phyloP scores from a whole-genome alignment of 2,329 filamentous ascomycete genomes.

The Colletotrichum musae region DNA sequence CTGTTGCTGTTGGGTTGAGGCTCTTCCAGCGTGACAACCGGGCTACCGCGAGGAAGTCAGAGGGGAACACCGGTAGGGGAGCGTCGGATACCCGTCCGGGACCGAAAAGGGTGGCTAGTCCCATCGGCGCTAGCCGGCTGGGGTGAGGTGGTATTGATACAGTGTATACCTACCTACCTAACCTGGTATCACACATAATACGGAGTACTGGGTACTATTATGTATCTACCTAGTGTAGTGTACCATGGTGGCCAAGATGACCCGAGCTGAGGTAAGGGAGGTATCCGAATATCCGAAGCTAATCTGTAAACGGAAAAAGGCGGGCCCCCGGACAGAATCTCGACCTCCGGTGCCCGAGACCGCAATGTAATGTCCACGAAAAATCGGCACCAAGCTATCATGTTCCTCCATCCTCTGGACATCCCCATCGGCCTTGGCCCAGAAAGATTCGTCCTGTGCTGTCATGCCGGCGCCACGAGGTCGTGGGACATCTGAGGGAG shows the following conservation, averaged over 20 bases:
- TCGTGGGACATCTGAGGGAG: constrained; percentile 21
- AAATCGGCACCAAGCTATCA: constrained; percentile 8
- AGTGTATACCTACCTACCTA: background rate
- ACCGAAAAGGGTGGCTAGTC: constrained; percentile 15
- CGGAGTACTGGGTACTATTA: no score
- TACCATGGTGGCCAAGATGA: background rate
- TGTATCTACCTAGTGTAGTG: no score
- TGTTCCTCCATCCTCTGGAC: constrained; percentile 36
- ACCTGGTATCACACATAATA: no score
- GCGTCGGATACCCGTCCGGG: constrained; percentile 32
- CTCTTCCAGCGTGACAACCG: constrained; percentile 15
- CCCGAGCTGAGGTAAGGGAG: background rate
- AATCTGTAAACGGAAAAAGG: constrained; percentile 2
- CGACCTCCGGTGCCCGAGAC: constrained; percentile 34
- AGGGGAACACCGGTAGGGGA: constrained; percentile 1
- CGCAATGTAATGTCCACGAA: constrained; percentile 16
- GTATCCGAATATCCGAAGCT: constrained; percentile 31
- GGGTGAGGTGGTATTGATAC: background rate
- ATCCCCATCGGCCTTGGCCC: constrained; percentile 37
- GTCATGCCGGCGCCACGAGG: background rate
- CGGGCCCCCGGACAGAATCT: constrained; percentile 21
- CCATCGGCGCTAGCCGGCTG: background rate
- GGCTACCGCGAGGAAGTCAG: constrained; percentile 10
- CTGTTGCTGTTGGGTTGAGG: constrained; percentile 30
- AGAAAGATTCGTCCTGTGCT: background rate